Evolutionary conservation across 306 rosid species (phyloP), one percentile per base, ranked within the genome.

Genomic region (Prunus mira): DNA sequence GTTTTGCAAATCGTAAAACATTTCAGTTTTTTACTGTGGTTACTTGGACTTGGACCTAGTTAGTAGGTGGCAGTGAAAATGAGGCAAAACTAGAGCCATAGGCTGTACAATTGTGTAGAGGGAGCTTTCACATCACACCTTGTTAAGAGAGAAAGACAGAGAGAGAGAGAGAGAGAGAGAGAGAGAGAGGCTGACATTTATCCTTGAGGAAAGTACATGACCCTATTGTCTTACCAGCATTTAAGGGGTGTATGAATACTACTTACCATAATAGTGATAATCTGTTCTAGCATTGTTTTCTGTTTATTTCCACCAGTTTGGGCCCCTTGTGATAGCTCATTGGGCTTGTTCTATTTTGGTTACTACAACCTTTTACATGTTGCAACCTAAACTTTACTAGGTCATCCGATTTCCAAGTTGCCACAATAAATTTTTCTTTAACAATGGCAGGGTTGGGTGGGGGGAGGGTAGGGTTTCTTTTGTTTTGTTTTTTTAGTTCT

Each of bases 141-240:
- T 77, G 81, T 76, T 62, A 65, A 74, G 27, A 64, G 61, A 55
- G 57, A 51, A 19, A 51, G n/a, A 24, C 25, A 24, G 28, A 27
- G 30, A 27, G 30, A 27, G 30, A 27, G 28, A 17, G 20, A 86
- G 85, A 82, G 54, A 79, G 81, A 57, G 78, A 65, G 9, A 28
- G 24, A 74, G 78, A 75, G 69, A 19, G 85, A 81, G 66, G 79
- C 84, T 85, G 89, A 81, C 84, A 82, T 69, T 74, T 32, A 86
- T 89, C 89, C 84, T 80, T 81, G 75, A 69, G 81, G 56, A 84
- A 86, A 84, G 83, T 84, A 77, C 78, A 88, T 82, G 89, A 86
- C 90, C 76, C 63, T 45, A 14, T 88, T 80, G 90, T 84, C 86
- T 84, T 76, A 81, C 77, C 79, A 80, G 83, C 86, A 88, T 82